Evolutionary conservation across 31 red algal species (phyloP).

Genomic region (Odonthalia washingtoniensis): DNA sequence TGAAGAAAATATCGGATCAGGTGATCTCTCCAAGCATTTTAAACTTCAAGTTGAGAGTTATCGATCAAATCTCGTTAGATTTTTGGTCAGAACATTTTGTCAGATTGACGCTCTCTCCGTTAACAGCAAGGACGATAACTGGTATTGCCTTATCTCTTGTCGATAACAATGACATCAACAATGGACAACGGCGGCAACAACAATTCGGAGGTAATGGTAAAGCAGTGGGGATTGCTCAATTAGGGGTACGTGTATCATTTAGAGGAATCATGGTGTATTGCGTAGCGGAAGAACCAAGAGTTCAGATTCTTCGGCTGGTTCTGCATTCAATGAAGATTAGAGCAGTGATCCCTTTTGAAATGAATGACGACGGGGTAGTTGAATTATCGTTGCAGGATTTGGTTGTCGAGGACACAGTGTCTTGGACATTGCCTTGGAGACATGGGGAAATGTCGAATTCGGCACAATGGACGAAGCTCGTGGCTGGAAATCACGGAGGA

Average conservation of each 20-base stretch:
- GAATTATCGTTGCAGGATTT: slow-evolving; percentile 54
- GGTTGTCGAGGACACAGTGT: slow-evolving; percentile 67
- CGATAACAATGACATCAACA: no score
- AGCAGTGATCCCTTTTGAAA: not conserved
- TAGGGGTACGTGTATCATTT: slow-evolving; percentile 34
- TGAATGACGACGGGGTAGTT: slow-evolving; percentile 24
- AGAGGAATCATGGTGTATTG: slow-evolving; percentile 55
- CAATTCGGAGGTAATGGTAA: slow-evolving; percentile 2
- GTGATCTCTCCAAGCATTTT: not conserved
- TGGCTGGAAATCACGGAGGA: not conserved
- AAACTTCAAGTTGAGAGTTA: not conserved
- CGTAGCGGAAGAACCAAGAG: slow-evolving; percentile 54
- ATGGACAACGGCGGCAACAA: no score
- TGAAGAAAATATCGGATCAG: not conserved
- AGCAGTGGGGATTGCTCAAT: not conserved
- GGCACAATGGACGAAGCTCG: slow-evolving; percentile 34
- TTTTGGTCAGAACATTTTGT: slow-evolving; percentile 12
- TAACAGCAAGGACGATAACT: slow-evolving; percentile 31
- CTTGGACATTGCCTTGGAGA: slow-evolving; percentile 27
- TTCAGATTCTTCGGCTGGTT: slow-evolving; percentile 56
- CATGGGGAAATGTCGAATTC: not conserved
- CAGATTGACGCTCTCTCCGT: slow-evolving; percentile 27
- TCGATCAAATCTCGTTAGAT: not conserved
- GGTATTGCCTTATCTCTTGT: slow-evolving; percentile 15
- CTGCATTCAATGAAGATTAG: slow-evolving; percentile 36